phyloP scores from a whole-genome alignment of 73 alveolate genomes.

The Paramecium pentaurelia region DNA sequence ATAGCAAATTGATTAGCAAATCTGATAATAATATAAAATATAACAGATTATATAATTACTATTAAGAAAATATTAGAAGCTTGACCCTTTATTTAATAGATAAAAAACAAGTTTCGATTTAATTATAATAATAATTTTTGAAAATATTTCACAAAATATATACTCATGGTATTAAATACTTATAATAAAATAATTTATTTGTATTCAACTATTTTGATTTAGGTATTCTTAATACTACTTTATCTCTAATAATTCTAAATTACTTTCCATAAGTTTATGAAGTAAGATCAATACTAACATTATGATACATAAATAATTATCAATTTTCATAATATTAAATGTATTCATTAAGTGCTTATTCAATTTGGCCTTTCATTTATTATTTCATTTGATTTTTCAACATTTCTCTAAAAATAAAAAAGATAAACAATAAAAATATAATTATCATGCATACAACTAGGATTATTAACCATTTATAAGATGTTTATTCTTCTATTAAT shows the following conservation, averaged over 20 bases:
- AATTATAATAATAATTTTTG: too few relatives aligned
- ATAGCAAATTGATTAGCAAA: too few relatives aligned
- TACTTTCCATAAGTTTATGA: not conserved
- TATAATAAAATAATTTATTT: not conserved
- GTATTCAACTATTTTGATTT: not conserved
- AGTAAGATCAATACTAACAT: not conserved
- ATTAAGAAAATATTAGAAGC: too few relatives aligned
- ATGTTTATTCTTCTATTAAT: not conserved
- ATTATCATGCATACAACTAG: not conserved
- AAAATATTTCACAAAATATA: too few relatives aligned
- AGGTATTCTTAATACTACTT: not conserved
- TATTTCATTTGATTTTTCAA: not conserved
- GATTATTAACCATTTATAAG: not conserved
- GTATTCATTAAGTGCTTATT: not conserved
- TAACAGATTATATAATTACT: too few relatives aligned
- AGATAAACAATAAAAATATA: not conserved
- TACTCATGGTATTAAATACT: too few relatives aligned
- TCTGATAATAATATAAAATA: too few relatives aligned
- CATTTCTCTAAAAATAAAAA: constrained; percentile 26
- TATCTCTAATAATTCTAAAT: not conserved
- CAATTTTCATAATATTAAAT: not conserved
- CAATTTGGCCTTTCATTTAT: not conserved
- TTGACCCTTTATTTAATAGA: too few relatives aligned
- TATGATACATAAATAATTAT: not conserved
- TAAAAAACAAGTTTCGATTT: too few relatives aligned